Conservation (phyloP, 805 yeast species). For the Starmerella khaoyaiensis region DNA sequence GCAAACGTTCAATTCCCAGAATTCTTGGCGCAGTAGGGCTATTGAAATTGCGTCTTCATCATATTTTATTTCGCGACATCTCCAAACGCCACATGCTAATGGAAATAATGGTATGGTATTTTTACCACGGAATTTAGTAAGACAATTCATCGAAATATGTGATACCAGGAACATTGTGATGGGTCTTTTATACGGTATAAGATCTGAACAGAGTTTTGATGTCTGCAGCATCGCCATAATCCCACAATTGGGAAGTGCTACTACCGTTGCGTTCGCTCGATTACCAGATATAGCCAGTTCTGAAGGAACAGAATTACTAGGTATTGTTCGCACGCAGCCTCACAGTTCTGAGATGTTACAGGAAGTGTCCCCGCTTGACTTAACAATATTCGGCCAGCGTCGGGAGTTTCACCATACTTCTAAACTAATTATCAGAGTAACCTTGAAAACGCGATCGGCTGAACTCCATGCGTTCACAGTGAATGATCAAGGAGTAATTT, state of each 20-base stretch:
- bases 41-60: conserved; percentile 57
- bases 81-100: too few relatives aligned
- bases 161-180: conserved; percentile 76
- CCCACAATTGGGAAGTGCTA: conserved; percentile 59
- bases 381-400: conserved; percentile 42
- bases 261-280: conserved; percentile 42
- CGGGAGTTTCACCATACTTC: conserved; percentile 33
- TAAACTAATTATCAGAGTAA: conserved; percentile 46
- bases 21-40: conserved; percentile 86
- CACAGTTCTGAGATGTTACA: conserved; percentile 40
- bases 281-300: conserved; percentile 29
- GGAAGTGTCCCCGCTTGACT: conserved; percentile 53
- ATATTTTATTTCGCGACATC: too few relatives aligned
- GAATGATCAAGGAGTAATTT: conserved; percentile 51
- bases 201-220: too few relatives aligned
- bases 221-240: conserved; percentile 10
- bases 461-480: conserved; percentile 56
- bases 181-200: conserved; percentile 66
- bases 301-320: conserved; percentile 61
- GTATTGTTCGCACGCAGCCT: conserved; percentile 88
- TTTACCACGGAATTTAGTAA: conserved; percentile 68
- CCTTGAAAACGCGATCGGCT: conserved; percentile 74
- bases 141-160: conserved; percentile 63
- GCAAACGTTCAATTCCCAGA: conserved; percentile 63
- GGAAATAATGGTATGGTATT: conserved; percentile 29